A percentile compares a stretch with the other conserved stretches of the same genome.
Conservation (phyloP, 176 grass and related monocot genomes). For the Hsuehochloa calcarea region DNA sequence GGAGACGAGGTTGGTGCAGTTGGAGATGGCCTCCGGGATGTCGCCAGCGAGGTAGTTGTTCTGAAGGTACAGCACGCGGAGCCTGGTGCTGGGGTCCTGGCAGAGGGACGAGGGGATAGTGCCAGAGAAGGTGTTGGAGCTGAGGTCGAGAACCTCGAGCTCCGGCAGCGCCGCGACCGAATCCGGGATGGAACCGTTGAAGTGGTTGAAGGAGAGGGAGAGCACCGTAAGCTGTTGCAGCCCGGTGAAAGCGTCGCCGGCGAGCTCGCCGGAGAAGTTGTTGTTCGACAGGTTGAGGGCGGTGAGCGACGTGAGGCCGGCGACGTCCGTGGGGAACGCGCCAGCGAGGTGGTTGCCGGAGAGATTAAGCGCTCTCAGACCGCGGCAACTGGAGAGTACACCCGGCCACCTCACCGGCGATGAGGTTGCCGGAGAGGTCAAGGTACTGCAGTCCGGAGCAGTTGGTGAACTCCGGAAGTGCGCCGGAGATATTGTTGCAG, state of each 20-base stretch:
- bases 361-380: slow-evolving; percentile 62
- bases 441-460: slow-evolving; percentile 73
- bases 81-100: slow-evolving; percentile 23
- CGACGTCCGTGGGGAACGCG: slow-evolving; percentile 56
- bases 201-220: slow-evolving; percentile 80
- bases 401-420: too few species aligned
- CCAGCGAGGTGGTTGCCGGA: slow-evolving; percentile 74
- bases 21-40: slow-evolving; percentile 73
- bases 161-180: slow-evolving; percentile 51
- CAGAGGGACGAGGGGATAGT: slow-evolving; percentile 65
- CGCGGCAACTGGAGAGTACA: slow-evolving; percentile 58
- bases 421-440: slow-evolving; percentile 83
- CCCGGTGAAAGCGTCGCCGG: slow-evolving; percentile 38
- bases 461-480: slow-evolving; percentile 58
- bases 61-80: slow-evolving; percentile 89
- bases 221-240: slow-evolving; percentile 58
- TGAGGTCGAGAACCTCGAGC: slow-evolving; percentile 86
- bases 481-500: slow-evolving; percentile 59
- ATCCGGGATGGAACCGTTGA: slow-evolving; percentile 55
- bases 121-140: slow-evolving; percentile 79
- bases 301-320: slow-evolving; percentile 44
- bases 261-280: slow-evolving; percentile 82
- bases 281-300: slow-evolving; percentile 75
- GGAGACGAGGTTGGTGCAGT: slow-evolving; percentile 76
- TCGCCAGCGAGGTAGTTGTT: slow-evolving; percentile 76